Conservation (phyloP, 2,329 filamentous ascomycete species). For the Helotiales sp. region DNA sequence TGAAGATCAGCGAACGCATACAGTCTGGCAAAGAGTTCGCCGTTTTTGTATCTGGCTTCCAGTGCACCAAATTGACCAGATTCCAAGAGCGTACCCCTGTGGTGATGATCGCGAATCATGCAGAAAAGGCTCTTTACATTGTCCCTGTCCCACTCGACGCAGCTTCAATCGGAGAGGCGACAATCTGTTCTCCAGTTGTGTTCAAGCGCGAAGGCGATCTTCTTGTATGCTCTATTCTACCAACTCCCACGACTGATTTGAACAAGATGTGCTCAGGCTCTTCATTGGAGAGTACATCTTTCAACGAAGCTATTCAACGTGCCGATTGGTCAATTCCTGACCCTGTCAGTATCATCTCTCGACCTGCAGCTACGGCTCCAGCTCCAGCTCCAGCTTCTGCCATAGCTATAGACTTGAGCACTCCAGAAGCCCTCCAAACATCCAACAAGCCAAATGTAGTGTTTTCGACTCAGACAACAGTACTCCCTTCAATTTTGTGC, state of each 20-base stretch:
- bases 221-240: constrained; percentile 37
- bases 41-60: constrained; percentile 39
- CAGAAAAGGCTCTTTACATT: constrained; percentile 37
- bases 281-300: constrained; percentile 23
- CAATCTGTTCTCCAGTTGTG: constrained; percentile 37
- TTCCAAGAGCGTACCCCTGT: constrained; percentile 30
- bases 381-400: not conserved
- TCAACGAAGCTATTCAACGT: constrained; percentile 24
- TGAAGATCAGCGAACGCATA: constrained; percentile 23
- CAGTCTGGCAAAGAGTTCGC: constrained; percentile 30
- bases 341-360: not conserved
- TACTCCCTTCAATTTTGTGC: constrained; percentile 23
- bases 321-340: constrained; percentile 18
- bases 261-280: constrained; percentile 29
- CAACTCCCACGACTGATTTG: constrained; percentile 34
- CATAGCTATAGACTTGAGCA: not conserved
- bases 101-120: constrained; percentile 32
- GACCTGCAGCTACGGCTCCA: not conserved
- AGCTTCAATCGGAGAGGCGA: constrained; percentile 38
- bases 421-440: not conserved
- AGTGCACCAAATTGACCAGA: constrained; percentile 26
- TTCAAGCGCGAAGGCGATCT: constrained; percentile 35
- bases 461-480: constrained; percentile 23
- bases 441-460: constrained; percentile 18
- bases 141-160: constrained; percentile 39